phyloP scores from a whole-genome alignment of 257 asterid species.

The Penstemon newberryi region DNA sequence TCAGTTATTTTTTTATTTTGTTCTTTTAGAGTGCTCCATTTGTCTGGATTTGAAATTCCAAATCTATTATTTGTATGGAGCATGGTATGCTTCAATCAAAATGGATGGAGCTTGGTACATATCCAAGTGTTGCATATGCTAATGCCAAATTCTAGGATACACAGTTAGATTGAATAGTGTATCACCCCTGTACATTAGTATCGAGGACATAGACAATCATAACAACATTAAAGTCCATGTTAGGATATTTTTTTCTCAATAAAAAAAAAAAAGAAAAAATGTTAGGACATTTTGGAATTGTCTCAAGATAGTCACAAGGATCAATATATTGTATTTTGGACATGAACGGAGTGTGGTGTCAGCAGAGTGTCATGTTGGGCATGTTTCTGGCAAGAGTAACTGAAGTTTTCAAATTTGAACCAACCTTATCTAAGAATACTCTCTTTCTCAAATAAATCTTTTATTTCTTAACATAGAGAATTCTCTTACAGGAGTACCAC shows the following conservation, averaged over 20 bases:
- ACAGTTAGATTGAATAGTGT: neutral
- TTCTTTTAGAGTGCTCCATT: neutral
- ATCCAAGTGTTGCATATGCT: neutral
- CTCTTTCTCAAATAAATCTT: neutral
- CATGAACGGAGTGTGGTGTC: neutral
- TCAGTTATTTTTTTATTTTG: neutral
- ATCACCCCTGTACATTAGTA: neutral
- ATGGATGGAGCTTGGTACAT: neutral
- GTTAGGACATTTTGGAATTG: neutral
- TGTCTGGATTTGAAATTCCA: neutral
- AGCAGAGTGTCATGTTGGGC: neutral
- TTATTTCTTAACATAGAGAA: neutral
- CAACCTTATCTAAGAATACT: neutral
- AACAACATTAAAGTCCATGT: neutral
- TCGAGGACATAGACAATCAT: neutral
- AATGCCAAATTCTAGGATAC: neutral
- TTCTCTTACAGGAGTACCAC: neutral
- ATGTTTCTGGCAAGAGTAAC: neutral
- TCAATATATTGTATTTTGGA: neutral
- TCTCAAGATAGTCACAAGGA: neutral
- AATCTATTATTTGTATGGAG: neutral
- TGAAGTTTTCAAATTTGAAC: neutral
- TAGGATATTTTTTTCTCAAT: constrained; percentile 6
- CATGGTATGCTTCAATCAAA: constrained; percentile 1
- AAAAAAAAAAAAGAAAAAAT: neutral